A percentile compares a stretch with the other conserved stretches of the same genome.
Conservation (phyloP, 2,329 filamentous ascomycete genomes). For the Xylariomycetidae sp. region DNA sequence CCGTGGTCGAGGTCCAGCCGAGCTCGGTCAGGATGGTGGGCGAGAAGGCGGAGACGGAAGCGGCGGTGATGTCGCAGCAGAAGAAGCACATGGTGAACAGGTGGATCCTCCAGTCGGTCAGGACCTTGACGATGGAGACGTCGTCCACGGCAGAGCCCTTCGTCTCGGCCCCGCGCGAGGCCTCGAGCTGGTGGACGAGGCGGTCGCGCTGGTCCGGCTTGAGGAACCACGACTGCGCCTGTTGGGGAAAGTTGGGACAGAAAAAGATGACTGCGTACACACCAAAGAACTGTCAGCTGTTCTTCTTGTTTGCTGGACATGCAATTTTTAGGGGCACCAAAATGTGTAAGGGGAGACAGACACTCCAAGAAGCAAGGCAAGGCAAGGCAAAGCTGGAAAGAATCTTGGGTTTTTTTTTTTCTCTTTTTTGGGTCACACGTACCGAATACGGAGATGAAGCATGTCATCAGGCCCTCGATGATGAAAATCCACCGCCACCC, state of each 20-base stretch:
- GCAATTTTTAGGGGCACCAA: too few species aligned
- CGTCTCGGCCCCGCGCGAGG: conserved; percentile 18
- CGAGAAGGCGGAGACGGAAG: conserved; percentile 21
- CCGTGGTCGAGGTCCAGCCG: conserved; percentile 16
- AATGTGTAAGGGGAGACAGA: too few species aligned
- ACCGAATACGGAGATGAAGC: conserved; percentile 12
- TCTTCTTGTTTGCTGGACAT: too few species aligned
- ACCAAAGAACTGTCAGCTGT: too few species aligned
- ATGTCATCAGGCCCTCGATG: conserved; percentile 23
- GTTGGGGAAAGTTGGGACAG: conserved; percentile 23
- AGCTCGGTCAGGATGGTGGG: conserved; percentile 24
- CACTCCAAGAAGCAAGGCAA: too few species aligned
- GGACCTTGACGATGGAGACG: conserved; percentile 19
- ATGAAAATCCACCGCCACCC: conserved; percentile 46
- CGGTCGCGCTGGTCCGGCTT: conserved; percentile 17
- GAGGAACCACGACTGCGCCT: conserved; percentile 24
- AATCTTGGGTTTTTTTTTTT: too few species aligned
- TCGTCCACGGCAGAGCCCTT: conserved; percentile 17
- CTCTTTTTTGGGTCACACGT: too few species aligned
- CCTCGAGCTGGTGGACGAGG: conserved; percentile 17
- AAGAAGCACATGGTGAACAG: conserved; percentile 26
- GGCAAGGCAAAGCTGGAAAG: too few species aligned
- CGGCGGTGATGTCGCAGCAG: conserved; percentile 24
- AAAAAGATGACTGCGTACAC: conserved; percentile 17
- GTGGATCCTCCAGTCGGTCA: conserved; percentile 25